phyloP scores from a whole-genome alignment of 805 yeast genomes.

The Millerozyma miso region DNA sequence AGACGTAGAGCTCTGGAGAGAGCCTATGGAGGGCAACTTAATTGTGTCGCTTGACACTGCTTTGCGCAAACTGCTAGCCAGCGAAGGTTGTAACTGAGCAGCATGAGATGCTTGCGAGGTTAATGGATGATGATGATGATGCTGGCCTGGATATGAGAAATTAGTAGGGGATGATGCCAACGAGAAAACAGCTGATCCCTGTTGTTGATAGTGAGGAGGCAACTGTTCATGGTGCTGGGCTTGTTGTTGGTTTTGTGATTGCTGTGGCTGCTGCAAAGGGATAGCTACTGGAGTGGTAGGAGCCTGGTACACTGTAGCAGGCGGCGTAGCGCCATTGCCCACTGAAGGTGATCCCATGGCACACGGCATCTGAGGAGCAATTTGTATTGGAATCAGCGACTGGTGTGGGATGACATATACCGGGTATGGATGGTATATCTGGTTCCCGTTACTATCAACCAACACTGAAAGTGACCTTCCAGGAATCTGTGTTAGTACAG shows the following conservation, averaged over 20 bases:
- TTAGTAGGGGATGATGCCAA: conserved; percentile 28
- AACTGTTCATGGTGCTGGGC: conserved; percentile 5
- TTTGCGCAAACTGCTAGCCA: conserved; percentile 4
- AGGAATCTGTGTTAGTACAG: background rate
- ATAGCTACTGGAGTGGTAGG: background rate
- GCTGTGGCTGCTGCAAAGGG: conserved; percentile 10
- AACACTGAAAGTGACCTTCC: conserved; percentile 3
- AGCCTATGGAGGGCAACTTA: conserved; percentile 7
- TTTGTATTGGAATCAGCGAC: conserved; percentile 3
- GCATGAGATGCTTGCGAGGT: conserved; percentile 2
- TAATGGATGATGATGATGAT: conserved; percentile 2
- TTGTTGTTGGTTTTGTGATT: conserved; percentile 5
- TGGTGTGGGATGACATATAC: conserved; percentile 30
- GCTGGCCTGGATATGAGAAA: conserved; percentile 4
- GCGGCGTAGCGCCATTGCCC: background rate
- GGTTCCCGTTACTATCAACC: conserved; percentile 29
- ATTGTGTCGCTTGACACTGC: conserved; percentile 14
- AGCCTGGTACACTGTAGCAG: background rate
- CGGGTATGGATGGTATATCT: conserved; percentile 31
- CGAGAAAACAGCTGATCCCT: conserved; percentile 22
- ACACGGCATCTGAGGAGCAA: background rate
- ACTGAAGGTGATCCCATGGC: background rate
- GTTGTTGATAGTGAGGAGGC: conserved; percentile 10
- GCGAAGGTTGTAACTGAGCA: background rate
- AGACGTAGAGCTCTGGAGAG: background rate